Conservation (phyloP, 1,284 basidiomycete species). For the Apiotrichum gamsii region DNA sequence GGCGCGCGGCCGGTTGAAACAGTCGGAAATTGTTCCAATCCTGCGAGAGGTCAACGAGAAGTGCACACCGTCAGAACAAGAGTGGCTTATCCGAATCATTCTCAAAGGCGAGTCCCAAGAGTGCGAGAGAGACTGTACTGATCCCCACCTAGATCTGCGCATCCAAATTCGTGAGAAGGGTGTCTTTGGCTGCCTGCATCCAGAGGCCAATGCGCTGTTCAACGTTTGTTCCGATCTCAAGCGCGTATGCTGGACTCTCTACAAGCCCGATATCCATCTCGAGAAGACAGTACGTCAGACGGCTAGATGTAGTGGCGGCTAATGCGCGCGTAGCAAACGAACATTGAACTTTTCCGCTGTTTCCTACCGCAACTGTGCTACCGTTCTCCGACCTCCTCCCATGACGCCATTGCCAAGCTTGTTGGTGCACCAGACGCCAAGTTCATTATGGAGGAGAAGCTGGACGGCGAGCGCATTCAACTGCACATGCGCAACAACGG, state of each 20-base stretch:
- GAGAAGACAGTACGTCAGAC: conserved; percentile 53
- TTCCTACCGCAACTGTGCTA: conserved; percentile 92
- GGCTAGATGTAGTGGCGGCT: too few relatives aligned
- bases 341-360: conserved; percentile 68
- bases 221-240: conserved; percentile 92
- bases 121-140: not conserved
- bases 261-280: conserved; percentile 43
- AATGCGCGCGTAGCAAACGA: too few relatives aligned
- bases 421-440: conserved; percentile 59
- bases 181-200: conserved; percentile 79
- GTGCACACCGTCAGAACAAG: conserved; percentile 72
- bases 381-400: conserved; percentile 62
- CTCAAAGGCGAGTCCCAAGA: conserved; percentile 61
- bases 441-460: conserved; percentile 90
- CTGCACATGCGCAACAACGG: conserved; percentile 75
- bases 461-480: conserved; percentile 92
- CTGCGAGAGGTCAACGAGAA: conserved; percentile 69
- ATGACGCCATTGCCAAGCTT: conserved; percentile 73
- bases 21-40: conserved; percentile 59
- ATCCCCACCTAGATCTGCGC: conserved; percentile 46
- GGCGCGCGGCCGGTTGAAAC: conserved; percentile 28
- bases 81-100: conserved; percentile 88
- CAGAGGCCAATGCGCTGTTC: conserved; percentile 81
- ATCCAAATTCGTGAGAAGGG: conserved; percentile 62
- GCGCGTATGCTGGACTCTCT: conserved; percentile 64